A percentile compares a stretch with the other conserved stretches of the same genome.
Evolutionary conservation across 2,329 filamentous ascomycete genomes (phyloP).

Genomic region (Fusarium haematococcum): DNA sequence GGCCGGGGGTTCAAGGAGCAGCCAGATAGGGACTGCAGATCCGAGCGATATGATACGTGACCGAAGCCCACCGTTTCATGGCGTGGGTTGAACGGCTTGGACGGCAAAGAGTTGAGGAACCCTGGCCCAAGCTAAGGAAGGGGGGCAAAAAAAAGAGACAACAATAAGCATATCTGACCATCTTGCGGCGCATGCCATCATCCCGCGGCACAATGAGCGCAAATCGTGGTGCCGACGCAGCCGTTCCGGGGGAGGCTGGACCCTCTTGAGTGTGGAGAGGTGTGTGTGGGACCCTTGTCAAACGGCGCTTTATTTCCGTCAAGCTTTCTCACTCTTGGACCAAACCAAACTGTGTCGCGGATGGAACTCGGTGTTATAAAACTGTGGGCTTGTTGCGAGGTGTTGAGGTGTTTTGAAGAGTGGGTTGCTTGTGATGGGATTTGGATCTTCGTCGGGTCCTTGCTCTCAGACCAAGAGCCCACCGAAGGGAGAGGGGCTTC

Average conservation of each 20-base stretch:
- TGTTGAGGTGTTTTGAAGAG: slow-evolving; percentile 1
- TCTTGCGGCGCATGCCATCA: slow-evolving; percentile 44
- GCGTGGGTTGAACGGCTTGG: slow-evolving; percentile 19
- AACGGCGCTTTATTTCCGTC: slow-evolving; percentile 32
- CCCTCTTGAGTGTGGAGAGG: slow-evolving; percentile 5
- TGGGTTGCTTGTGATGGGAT: slow-evolving; percentile 3
- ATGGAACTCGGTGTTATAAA: slow-evolving; percentile 9
- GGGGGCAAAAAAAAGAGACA: slow-evolving; percentile 6
- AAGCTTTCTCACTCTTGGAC: not conserved
- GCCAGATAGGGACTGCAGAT: not conserved
- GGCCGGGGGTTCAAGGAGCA: not conserved
- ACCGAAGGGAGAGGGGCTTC: slow-evolving; percentile 20
- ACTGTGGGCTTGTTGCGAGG: slow-evolving; percentile 2
- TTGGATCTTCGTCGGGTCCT: not conserved
- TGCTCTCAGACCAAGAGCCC: not conserved
- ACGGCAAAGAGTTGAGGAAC: slow-evolving; percentile 14
- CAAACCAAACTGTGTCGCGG: not conserved
- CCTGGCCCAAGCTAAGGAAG: not conserved
- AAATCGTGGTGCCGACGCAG: slow-evolving; percentile 45
- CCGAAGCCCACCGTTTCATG: slow-evolving; percentile 28
- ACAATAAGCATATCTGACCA: slow-evolving; percentile 47
- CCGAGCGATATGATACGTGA: not conserved
- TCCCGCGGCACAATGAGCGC: slow-evolving; percentile 40
- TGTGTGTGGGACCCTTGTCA: slow-evolving; percentile 23
- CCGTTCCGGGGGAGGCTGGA: slow-evolving; percentile 39